A percentile compares a stretch with the other conserved stretches of the same genome.
These are phyloP conservation scores for Davidsoniella virescens DNA, from an alignment of 2,329 filamentous ascomycete species.

Conservation along the genomic window DNA sequence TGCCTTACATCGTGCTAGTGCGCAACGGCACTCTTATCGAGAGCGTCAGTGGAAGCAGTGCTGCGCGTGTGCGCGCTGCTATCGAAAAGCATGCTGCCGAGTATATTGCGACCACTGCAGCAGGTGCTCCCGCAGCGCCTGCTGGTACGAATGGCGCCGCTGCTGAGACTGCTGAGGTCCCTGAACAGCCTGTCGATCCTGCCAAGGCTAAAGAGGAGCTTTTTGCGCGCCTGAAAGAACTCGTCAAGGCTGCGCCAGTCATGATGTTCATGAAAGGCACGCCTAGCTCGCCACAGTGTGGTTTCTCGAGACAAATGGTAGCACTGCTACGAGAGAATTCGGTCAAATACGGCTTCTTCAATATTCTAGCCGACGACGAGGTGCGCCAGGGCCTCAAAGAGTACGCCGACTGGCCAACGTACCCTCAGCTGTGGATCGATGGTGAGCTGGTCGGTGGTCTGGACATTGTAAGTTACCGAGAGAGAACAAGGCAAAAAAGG, in stretches of 20 bases:
- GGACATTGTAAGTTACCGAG: slow-evolving; percentile 64
- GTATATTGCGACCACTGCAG: slow-evolving; percentile 21
- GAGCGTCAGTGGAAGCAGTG: slow-evolving; percentile 79
- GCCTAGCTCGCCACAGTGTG: slow-evolving; percentile 71
- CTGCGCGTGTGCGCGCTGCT: slow-evolving; percentile 64
- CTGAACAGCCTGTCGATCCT: slow-evolving; percentile 26
- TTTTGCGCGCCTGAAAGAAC: slow-evolving; percentile 59
- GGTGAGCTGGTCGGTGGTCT: slow-evolving; percentile 85
- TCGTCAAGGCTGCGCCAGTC: slow-evolving; percentile 89
- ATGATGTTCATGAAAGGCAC: slow-evolving; percentile 88
- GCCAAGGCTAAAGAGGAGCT: slow-evolving; percentile 66
- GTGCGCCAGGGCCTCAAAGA: slow-evolving; percentile 93
- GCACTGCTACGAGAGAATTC: slow-evolving; percentile 71
- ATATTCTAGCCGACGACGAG: slow-evolving; percentile 93
- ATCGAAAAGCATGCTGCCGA: slow-evolving; percentile 61
- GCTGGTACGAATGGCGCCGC: slow-evolving; percentile 19
- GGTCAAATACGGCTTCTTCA: slow-evolving; percentile 97
- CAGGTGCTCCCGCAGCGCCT: slow-evolving; percentile 23
- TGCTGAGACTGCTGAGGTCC: background rate
- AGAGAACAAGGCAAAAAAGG: background rate
- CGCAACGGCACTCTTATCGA: slow-evolving; percentile 62
- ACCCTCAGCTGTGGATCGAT: slow-evolving; percentile 82
- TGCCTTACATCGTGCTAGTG: slow-evolving; percentile 78
- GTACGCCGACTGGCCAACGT: slow-evolving; percentile 97
- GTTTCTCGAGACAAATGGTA: slow-evolving; percentile 85